Conservation (phyloP, 1,139 yeast genomes). For the Candida anutae region DNA sequence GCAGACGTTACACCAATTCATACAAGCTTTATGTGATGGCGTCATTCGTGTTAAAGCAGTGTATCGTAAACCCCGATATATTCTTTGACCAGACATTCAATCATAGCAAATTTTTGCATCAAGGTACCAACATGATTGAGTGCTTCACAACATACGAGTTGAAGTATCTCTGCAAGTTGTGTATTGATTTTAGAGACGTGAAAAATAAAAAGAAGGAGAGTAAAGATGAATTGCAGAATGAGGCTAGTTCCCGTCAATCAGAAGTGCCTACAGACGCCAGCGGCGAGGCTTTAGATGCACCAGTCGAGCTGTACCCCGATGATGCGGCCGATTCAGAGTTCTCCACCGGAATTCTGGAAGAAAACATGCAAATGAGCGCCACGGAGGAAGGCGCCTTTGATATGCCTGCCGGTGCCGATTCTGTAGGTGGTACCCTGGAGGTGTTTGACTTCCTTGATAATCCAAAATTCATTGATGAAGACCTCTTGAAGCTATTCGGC, state of each 20-base stretch:
- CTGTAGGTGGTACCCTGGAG: slow-evolving; percentile 3
- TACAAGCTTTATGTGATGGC: slow-evolving; percentile 38
- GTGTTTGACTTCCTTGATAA: slow-evolving; percentile 6
- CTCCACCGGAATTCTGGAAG: no score
- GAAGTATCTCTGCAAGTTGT: slow-evolving; percentile 28
- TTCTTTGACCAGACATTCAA: slow-evolving; percentile 25
- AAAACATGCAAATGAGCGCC: no score
- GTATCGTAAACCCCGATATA: slow-evolving; percentile 35
- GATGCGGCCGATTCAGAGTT: no score
- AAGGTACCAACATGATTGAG: slow-evolving; percentile 33
- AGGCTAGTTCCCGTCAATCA: no score
- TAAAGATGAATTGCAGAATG: slow-evolving; percentile 8
- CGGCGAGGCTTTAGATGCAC: no score
- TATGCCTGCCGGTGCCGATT: no score
- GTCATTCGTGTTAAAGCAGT: slow-evolving; percentile 34
- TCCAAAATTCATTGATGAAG: slow-evolving; percentile 19
- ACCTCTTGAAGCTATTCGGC: slow-evolving; percentile 30
- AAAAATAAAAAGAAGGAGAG: slow-evolving; percentile 25
- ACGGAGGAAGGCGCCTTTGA: no score
- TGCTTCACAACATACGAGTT: slow-evolving; percentile 31
- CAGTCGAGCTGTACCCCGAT: no score
- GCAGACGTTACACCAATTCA: slow-evolving; percentile 33
- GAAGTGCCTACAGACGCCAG: no score
- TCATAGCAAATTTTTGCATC: slow-evolving; percentile 1
- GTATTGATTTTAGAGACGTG: slow-evolving; percentile 36